Evolutionary conservation across 108 stramenopile genomes (phyloP), one percentile per base, ranked within the genome.

Genomic region (Pseudonitzschia multiseries): DNA sequence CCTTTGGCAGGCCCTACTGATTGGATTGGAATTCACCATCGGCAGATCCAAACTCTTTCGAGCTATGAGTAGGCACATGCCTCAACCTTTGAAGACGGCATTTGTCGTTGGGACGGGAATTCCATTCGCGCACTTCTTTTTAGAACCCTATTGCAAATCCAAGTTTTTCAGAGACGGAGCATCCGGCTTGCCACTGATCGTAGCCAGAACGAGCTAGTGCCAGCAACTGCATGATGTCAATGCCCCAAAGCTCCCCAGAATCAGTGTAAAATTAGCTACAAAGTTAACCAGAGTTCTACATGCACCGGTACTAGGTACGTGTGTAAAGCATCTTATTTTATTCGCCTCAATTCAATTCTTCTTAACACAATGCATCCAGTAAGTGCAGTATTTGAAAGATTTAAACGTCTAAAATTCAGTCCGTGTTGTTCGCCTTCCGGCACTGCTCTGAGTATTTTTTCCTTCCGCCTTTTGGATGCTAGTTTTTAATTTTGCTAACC

Each of bases 61-160:
- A 24, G 9, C 9, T 4, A 18, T 80, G 20, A 36, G 60, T 0
- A 31, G 69, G 18, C n/a, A 21, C 6, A 18, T 89, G 22, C 91
- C 91, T 17, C 21, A 18, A 18, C 73, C 74, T 12, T 20, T 85
- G 20, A 61, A 80, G 9, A 83, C 88, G 13, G 50, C 69, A 14
- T 27, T 86, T 1, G 67, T 89, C 18, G 68, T 92, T 52, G 62
- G 80, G 56, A 46, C 77, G 20, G 82, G 85, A 0, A 28, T 85
- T 17, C 87, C 87, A 3, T 61, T 84, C 1, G 91, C 83, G 0
- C 91, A 92, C 73, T 88, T 82, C 73, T 92, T 84, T 44, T 66
- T 56, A 15, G 79, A 83, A 20, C 83, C 85, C 17, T 92, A 92
- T 48, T 71, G 84, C 3, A 56, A 74, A 2, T 74, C 81, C 10